These are phyloP conservation scores for Cladochytrium replicatum DNA, from an alignment of 192 early-diverging fungal species.

Conservation along the genomic window DNA sequence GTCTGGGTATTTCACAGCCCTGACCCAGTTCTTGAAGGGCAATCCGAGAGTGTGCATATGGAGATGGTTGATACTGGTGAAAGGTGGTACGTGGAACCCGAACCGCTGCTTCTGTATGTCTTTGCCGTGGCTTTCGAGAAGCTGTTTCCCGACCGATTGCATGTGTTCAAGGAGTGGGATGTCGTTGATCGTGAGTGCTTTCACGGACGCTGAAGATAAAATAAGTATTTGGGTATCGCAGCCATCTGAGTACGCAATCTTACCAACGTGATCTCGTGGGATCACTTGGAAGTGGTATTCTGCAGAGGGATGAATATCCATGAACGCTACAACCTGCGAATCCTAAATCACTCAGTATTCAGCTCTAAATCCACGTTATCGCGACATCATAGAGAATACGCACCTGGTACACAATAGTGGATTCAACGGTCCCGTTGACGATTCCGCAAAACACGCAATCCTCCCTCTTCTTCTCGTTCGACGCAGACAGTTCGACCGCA, in stretches of 20 bases:
- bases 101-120: slow-evolving; percentile 16
- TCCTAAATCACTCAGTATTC: slow-evolving; percentile 16
- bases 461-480: no score
- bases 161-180: slow-evolving; percentile 4
- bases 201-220: no score
- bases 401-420: no score
- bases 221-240: no score
- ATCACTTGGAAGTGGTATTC: slow-evolving; percentile 24
- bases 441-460: no score
- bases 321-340: slow-evolving; percentile 26
- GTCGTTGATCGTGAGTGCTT: no score
- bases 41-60: slow-evolving; percentile 55
- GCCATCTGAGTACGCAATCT: no score
- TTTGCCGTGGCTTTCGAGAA: slow-evolving; percentile 5
- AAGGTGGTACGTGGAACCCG: slow-evolving; percentile 67
- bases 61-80: slow-evolving; percentile 55
- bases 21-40: slow-evolving; percentile 33
- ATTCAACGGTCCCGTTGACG: no score
- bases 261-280: slow-evolving; percentile 21
- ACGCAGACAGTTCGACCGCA: no score
- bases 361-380: no score
- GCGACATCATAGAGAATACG: no score
- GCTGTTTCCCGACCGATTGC: slow-evolving; percentile 2
- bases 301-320: slow-evolving; percentile 29
- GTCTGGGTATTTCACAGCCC: slow-evolving; percentile 23